Evolutionary conservation across 78 protist genomes (phyloP).

Genomic region (Isochrysis galbana): DNA sequence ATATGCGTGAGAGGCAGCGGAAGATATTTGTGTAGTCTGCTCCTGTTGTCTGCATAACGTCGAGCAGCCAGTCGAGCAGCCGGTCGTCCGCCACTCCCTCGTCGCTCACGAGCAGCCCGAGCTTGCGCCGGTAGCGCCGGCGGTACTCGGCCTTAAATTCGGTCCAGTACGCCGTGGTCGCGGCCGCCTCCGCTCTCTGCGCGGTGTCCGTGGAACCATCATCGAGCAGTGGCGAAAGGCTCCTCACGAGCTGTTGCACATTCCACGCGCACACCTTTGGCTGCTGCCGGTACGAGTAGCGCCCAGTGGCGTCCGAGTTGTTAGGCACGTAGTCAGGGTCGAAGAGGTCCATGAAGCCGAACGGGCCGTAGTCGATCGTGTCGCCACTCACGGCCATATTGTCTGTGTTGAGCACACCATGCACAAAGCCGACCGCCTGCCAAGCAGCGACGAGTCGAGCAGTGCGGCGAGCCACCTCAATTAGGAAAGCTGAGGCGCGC

Average conservation of each 20-base stretch:
- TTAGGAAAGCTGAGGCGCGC: neutral
- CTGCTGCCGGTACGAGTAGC: conserved; percentile 47
- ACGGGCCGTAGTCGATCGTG: conserved; percentile 86
- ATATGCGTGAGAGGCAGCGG: neutral
- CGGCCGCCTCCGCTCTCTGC: neutral
- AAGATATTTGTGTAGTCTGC: neutral
- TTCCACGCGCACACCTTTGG: conserved; percentile 14
- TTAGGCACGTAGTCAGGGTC: conserved; percentile 12
- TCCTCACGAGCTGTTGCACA: neutral
- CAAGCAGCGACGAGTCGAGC: conserved; percentile 73
- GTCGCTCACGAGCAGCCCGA: neutral
- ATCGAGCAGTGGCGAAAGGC: neutral
- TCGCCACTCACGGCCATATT: conserved; percentile 70
- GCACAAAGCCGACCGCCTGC: conserved; percentile 51
- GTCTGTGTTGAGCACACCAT: conserved; percentile 87
- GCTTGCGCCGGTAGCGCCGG: neutral
- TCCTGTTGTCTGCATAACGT: neutral
- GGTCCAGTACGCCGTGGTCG: neutral
- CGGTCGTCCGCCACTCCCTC: neutral
- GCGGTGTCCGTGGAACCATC: neutral
- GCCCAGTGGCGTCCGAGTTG: conserved; percentile 48
- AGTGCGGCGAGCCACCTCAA: conserved; percentile 44
- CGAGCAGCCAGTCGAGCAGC: neutral
- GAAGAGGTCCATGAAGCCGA: conserved; percentile 57
- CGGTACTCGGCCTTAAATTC: neutral